Conservation (phyloP, 345 rosid genomes). For the Heritiera littoralis region DNA sequence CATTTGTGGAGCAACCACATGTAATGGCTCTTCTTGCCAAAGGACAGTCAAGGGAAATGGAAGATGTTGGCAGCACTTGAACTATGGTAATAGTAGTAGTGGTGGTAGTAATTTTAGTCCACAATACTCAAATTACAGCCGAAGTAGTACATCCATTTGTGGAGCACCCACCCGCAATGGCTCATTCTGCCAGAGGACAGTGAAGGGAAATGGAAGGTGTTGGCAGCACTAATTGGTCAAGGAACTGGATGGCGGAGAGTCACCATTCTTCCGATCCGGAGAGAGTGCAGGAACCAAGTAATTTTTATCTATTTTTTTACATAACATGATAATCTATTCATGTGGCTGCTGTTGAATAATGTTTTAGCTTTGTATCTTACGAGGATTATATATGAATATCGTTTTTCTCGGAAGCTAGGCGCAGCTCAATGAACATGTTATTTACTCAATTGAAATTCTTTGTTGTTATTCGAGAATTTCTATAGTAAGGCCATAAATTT, state of each 20-base stretch:
- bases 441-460: too few species aligned
- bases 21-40: constrained; percentile 48
- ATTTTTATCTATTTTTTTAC: not conserved
- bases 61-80: constrained; percentile 60
- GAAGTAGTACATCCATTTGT: constrained; percentile 30
- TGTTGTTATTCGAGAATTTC: too few species aligned
- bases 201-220: constrained; percentile 48
- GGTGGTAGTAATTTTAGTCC: constrained; percentile 9
- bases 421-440: too few species aligned
- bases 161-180: constrained; percentile 53
- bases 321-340: constrained; percentile 1
- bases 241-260: not conserved
- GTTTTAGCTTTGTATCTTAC: not conserved
- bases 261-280: too few species aligned
- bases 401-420: not conserved
- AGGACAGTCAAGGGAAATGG: constrained; percentile 43
- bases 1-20: constrained; percentile 52
- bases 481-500: too few species aligned
- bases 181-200: constrained; percentile 46
- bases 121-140: not conserved
- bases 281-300: not conserved
- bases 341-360: not conserved
- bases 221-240: constrained; percentile 49
- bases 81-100: constrained; percentile 1
- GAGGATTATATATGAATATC: not conserved